Evolutionary conservation across 2,329 filamentous ascomycete genomes (phyloP), one percentile per base, ranked within the genome.

Genomic region (Metarhizium album): DNA sequence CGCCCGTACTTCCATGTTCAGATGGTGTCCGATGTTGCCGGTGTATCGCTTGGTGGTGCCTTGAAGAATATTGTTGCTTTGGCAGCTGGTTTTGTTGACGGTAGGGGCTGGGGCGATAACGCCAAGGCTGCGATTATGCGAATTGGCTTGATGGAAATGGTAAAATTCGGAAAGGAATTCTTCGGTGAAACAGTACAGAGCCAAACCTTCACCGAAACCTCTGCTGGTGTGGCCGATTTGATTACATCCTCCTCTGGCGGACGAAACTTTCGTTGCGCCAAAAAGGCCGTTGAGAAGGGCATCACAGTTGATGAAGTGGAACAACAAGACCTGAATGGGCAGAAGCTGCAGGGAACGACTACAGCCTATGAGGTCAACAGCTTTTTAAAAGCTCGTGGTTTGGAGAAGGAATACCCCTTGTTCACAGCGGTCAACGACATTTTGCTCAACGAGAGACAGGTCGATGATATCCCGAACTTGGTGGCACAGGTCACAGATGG

Each of bases 81-180:
- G 18, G 91, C 90, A 4, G 90, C 93, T 31, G 93, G 93, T 52
- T 98, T 95, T 68, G 90, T 97, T 43, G 89, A 95, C 57, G 93
- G 93, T 35, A 81, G 91, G 54, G 91, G 91, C 57, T 98, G 93
- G 91, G 93, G 93, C 62, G 90, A 97, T 74, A 98, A 97, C 60
- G 91, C 91, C 58, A 97, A 98, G 74, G 90, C 93, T n/a, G 93
- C 93, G 45, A 84, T 98, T 54, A 97, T 98, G 89, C 87, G 93
- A 42, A 86, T 97, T 20, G 93, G 93, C 7, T 80, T 98, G 45
- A 78, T 96, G 60, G 93, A 98, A 71, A 95, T 96, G 85, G 89
- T 97, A 62, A 86, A 87, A 64, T 98, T 98, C 59, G 91, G 91
- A 57, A 89, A 90, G 67, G 82, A 86, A 60, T 98, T 97, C 74